phyloP scores from a whole-genome alignment of 1,284 basidiomycete genomes.

The Trichosporon faecale region DNA sequence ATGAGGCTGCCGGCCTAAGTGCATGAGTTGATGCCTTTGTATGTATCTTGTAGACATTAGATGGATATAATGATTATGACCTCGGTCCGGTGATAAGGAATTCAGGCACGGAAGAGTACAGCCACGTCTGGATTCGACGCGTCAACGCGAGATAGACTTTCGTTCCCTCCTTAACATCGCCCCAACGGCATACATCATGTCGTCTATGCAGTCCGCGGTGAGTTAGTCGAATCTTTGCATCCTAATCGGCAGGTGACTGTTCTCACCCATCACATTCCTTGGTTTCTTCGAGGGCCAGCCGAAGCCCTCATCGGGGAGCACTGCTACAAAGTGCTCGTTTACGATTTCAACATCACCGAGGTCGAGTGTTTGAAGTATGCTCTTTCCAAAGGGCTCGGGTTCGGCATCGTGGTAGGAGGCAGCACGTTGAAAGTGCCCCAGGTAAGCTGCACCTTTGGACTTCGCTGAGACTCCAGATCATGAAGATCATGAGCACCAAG shows the following conservation, averaged over 20 bases:
- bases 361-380: slow-evolving; percentile 83
- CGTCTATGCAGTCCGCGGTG: slow-evolving; percentile 24
- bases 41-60: slow-evolving; percentile 6
- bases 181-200: slow-evolving; percentile 3
- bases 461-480: slow-evolving; percentile 47
- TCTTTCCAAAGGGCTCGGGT: slow-evolving; percentile 84
- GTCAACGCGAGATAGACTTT: background rate
- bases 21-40: background rate
- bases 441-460: slow-evolving; percentile 56
- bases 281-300: slow-evolving; percentile 75
- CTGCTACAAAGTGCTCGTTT: slow-evolving; percentile 87
- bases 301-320: slow-evolving; percentile 79
- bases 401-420: slow-evolving; percentile 89
- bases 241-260: slow-evolving; percentile 36
- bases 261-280: slow-evolving; percentile 63
- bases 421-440: slow-evolving; percentile 94
- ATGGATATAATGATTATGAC: background rate
- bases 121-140: background rate
- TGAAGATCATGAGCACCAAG: slow-evolving; percentile 57
- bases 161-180: background rate
- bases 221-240: background rate
- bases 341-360: slow-evolving; percentile 81
- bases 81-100: no score
- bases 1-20: slow-evolving; percentile 42
- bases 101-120: background rate